Evolutionary conservation across 768 basidiomycete species (phyloP), one percentile per base, ranked within the genome.

Genomic region (Xerocomellus chrysenteron): DNA sequence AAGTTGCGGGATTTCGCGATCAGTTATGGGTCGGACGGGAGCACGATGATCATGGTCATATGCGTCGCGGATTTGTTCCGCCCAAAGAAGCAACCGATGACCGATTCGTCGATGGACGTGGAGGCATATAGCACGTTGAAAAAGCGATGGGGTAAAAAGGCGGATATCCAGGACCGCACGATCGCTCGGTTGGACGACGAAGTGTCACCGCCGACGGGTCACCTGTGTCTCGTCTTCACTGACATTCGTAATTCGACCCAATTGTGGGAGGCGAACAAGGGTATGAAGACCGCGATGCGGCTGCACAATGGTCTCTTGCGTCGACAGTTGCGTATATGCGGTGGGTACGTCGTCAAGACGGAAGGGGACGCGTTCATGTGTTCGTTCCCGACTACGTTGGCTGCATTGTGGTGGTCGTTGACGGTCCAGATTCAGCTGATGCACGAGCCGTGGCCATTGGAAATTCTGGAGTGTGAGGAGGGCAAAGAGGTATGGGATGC

Each of bases 281-380:
- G 95, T 4, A 99, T 98, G 95, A 85, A 89, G 21, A 89, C 88
- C 0, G 94, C 95, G 4, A 95, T 97, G 80, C 84, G 86, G 28
- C 73, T 94, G 62, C 97, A 99, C 74, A 95, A 98, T 69, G 80
- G 76, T 49, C 78, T 98, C 24, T 80, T 98, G 45, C 86, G 97
- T 21, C 82, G 95, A 7, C 86, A 89, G 57, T 76, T 98, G 33
- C 85, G 96, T 30, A 79, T 89, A 41, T 95, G 94, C 65, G 94
- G 94, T 30, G 97, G 97, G 1, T 99, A 98, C 71, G 94, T 98
- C 74, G 96, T 98, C 67, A 99, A 99, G 75, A 99, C 97, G 12
- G 97, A 99, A 86, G 97, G 97, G 30, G 97, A 98, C 66, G 87
- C 96, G 1, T 99, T 99, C 78, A 95, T 99, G 91, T 94, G 94